Conservation (phyloP, 176 grass and related monocot species). For the Paspalum vaginatum region DNA sequence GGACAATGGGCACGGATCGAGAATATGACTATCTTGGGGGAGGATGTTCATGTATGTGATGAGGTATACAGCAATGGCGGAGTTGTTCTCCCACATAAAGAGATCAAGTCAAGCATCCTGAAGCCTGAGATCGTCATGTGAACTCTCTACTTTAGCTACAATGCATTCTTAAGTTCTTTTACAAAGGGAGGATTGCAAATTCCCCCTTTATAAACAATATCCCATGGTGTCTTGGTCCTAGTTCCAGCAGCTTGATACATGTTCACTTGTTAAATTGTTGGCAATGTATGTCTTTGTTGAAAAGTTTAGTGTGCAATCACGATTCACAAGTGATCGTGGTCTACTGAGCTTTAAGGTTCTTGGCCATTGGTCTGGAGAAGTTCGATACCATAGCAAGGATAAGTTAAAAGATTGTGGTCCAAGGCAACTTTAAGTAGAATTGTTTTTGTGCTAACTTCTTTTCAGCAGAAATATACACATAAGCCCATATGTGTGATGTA, state of each 20-base stretch:
- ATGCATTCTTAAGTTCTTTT: conserved; percentile 23
- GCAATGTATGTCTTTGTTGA: conserved; percentile 24
- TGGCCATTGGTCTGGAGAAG: not conserved
- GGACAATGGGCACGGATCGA: conserved; percentile 86
- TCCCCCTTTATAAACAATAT: not conserved
- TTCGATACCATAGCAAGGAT: conserved; percentile 24
- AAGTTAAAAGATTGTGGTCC: conserved; percentile 11
- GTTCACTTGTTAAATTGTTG: conserved; percentile 12
- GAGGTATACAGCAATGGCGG: conserved; percentile 93
- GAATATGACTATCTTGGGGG: conserved; percentile 89
- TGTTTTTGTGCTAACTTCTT: not conserved
- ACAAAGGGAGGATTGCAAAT: not conserved
- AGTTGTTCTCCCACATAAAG: conserved; percentile 88
- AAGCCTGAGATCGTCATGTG: conserved; percentile 99
- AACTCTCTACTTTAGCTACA: conserved; percentile 30
- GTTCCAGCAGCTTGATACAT: conserved; percentile 33
- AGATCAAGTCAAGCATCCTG: conserved; percentile 92
- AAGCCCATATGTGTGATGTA: conserved; percentile 1
- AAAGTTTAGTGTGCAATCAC: not conserved
- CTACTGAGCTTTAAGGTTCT: conserved; percentile 9
- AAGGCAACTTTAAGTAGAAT: not conserved
- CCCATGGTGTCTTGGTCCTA: conserved; percentile 21
- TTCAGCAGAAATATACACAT: not conserved
- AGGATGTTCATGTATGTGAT: conserved; percentile 89
- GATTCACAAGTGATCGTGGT: conserved; percentile 15